phyloP scores from a whole-genome alignment of 78 protist species.

The Speleostelium caveatum region DNA sequence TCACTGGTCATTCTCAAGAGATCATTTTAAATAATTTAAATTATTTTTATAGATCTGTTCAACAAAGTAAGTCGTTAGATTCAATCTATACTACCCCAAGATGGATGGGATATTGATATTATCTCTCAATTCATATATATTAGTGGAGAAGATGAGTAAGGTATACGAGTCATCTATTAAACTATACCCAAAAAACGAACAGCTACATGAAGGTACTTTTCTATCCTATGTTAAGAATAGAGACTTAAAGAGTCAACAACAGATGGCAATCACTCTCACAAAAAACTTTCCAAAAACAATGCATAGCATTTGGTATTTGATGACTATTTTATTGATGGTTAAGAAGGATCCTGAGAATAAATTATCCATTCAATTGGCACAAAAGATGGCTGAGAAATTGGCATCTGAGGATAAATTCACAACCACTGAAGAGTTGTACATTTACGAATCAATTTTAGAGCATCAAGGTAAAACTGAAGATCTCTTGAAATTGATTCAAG shows the following conservation, averaged over 20 bases:
- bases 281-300: conserved; percentile 11
- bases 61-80: conserved; percentile 23
- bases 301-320: conserved; percentile 57
- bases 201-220: conserved; percentile 25
- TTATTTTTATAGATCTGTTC: conserved; percentile 44
- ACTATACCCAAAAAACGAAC: conserved; percentile 13
- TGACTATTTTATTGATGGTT: conserved; percentile 29
- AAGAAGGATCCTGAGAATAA: not conserved
- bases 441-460: conserved; percentile 37
- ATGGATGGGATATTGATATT: not conserved
- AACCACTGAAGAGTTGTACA: conserved; percentile 15
- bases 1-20: conserved; percentile 12
- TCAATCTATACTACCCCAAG: not conserved
- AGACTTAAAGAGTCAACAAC: conserved; percentile 46
- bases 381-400: conserved; percentile 50
- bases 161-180: conserved; percentile 38
- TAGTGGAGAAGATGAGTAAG: conserved; percentile 45
- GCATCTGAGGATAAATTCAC: conserved; percentile 13
- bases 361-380: conserved; percentile 5
- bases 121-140: not conserved
- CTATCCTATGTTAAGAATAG: conserved; percentile 35
- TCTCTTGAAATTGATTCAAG: conserved; percentile 23
- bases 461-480: conserved; percentile 19
- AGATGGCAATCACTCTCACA: not conserved
- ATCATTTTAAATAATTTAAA: conserved; percentile 29